Evolutionary conservation across 1,139 yeast species (phyloP), one percentile per base, ranked within the genome.

Genomic region (Magnusiomyces tetraspermus): DNA sequence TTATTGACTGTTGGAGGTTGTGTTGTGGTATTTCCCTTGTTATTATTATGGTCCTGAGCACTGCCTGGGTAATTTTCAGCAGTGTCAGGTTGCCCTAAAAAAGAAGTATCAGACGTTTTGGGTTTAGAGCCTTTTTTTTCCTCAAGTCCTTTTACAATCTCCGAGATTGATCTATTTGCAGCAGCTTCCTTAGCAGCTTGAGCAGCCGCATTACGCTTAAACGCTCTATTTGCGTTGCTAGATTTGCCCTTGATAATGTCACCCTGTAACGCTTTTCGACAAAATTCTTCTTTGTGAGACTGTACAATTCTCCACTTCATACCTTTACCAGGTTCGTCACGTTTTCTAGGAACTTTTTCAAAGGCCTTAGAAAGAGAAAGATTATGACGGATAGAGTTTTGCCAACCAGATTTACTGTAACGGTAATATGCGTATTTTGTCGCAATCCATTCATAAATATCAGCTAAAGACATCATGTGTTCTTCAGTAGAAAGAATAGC

Each of bases 241-340:
- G 49, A 45, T 37, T 50, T 54, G 68, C 94, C 83, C 51, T 64
- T 66, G 46, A 62, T 58, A 43, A 62, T 61, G 51, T 67, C 67
- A 37, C 73, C 97, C 58, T 79, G 82, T 57, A 79, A 80, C 68
- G 90, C 82, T 70, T 88, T 86, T 60, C 76, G 79, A 65, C 89
- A 72, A 61, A 89, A 90, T 59, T 94, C 98, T 51, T 82, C 83
- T 63, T 85, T 84, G 66, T 85, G 89, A 48, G 83, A 75, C 46
- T 86, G 94, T 59, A 89, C 82, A 55, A 92, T 90, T 70, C 90
- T 95, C 99, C 99, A 92, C 70, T 92, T 92, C 95, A 92, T 92
- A 58, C 98, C 98, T 68, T 92, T 92, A 30, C 99, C 98, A 0
- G 97, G 97, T 70, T 92, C 97, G 67, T 88, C 85, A 21, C 95